These are phyloP conservation scores for Cardamine chenopodiifolia DNA, from an alignment of 345 rosid species.

Conservation along the genomic window DNA sequence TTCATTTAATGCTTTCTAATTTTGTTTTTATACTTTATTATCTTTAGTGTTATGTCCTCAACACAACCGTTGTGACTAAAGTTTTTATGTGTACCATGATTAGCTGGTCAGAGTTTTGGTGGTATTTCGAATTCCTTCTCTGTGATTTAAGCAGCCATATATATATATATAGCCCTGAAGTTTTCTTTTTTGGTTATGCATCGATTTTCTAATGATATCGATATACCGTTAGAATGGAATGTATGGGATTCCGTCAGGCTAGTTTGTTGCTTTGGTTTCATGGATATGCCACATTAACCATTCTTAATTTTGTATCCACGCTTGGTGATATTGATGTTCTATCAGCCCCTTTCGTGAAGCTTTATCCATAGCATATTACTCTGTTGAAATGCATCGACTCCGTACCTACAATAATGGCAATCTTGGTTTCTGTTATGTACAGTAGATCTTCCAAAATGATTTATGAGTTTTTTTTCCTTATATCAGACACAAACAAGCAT, in stretches of 20 bases:
- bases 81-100: neutral
- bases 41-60: slow-evolving; percentile 13
- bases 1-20: neutral
- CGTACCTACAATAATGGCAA: neutral
- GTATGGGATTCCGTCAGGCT: neutral
- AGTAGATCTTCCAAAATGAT: neutral
- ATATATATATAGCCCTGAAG: neutral
- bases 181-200: neutral
- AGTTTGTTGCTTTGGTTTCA: slow-evolving; percentile 4
- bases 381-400: neutral
- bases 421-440: slow-evolving; percentile 1
- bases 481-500: slow-evolving; percentile 80
- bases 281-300: neutral
- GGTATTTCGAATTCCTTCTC: neutral
- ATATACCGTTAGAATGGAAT: neutral
- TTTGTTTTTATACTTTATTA: neutral
- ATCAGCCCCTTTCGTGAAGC: neutral
- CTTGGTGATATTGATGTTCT: neutral
- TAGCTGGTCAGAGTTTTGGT: slow-evolving; percentile 13
- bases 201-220: neutral
- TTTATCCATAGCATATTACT: neutral
- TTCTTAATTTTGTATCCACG: neutral
- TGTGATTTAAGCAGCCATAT: neutral
- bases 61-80: neutral
- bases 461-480: neutral